Evolutionary conservation across 2,329 filamentous ascomycete species (phyloP).

Genomic region (Fusarium denticulatum): DNA sequence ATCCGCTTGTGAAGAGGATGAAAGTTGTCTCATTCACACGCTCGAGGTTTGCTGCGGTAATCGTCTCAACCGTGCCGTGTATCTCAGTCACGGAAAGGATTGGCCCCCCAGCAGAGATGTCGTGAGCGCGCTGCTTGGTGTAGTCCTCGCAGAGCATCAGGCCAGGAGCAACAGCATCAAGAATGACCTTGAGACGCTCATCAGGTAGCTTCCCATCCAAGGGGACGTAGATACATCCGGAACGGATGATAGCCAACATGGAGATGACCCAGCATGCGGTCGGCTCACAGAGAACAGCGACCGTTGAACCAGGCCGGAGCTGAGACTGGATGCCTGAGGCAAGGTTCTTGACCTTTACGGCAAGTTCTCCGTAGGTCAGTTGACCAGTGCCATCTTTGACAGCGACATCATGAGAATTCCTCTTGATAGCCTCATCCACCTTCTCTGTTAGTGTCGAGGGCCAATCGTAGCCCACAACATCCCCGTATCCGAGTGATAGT

Average conservation of each 20-base stretch:
- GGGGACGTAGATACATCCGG: not conserved
- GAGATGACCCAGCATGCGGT: not conserved
- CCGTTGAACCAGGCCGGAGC: not conserved
- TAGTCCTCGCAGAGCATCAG: not conserved
- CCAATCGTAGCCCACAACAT: not conserved
- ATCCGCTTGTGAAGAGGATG: not conserved
- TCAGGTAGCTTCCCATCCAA: not conserved
- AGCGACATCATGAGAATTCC: not conserved
- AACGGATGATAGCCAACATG: not conserved
- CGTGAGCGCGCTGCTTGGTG: not conserved
- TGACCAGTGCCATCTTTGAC: not conserved
- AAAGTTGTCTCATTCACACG: not conserved
- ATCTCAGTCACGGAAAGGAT: not conserved
- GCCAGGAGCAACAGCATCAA: not conserved
- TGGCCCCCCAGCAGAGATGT: not conserved
- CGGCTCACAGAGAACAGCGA: not conserved
- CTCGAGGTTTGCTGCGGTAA: not conserved
- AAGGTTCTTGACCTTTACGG: not conserved
- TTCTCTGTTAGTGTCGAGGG: not conserved
- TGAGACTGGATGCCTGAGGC: not conserved
- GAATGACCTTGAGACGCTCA: not conserved
- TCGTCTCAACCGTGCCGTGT: accelerated
- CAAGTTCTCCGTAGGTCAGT: not conserved
- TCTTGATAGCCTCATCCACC: not conserved
- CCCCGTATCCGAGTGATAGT: not conserved